Conservation (phyloP, 2,329 filamentous ascomycete species). For the Metarhizium anisopliae region DNA sequence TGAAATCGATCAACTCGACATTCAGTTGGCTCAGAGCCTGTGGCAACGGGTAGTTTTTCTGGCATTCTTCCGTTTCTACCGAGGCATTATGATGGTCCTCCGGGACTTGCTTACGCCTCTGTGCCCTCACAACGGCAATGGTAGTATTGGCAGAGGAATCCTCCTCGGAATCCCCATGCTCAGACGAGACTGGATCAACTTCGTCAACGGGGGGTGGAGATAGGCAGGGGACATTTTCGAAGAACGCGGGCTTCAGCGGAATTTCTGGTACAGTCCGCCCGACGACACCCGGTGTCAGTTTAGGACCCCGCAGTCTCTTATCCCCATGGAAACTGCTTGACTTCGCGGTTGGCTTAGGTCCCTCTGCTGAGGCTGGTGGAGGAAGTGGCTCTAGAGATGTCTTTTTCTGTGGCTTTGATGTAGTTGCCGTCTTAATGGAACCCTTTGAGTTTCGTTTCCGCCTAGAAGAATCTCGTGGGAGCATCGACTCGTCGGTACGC, state of each 20-base stretch:
- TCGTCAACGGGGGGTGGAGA: conserved; percentile 16
- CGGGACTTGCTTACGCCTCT: conserved; percentile 4
- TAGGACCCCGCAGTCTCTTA: conserved; percentile 24
- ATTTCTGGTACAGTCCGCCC: conserved; percentile 24
- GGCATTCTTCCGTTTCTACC: conserved; percentile 15
- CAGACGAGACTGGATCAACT: conserved; percentile 11
- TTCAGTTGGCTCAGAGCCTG: conserved; percentile 48
- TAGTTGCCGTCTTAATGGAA: conserved; percentile 11
- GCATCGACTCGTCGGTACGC: conserved; percentile 3
- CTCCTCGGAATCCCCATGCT: conserved; percentile 8
- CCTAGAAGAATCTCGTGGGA: conserved; percentile 6
- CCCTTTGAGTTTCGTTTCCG: conserved; percentile 12
- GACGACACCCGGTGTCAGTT: conserved; percentile 16
- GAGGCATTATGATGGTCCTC: conserved; percentile 14
- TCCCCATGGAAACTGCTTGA: conserved; percentile 24
- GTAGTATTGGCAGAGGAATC: not conserved
- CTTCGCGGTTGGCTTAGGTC: conserved; percentile 18
- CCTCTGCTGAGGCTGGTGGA: conserved; percentile 17
- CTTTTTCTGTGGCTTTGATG: conserved; percentile 20
- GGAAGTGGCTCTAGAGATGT: conserved; percentile 23
- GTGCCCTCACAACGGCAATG: not conserved
- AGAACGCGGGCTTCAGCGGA: conserved; percentile 26
- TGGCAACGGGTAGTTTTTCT: conserved; percentile 33
- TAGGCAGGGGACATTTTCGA: conserved; percentile 23
- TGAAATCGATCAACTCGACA: conserved; percentile 47